Evolutionary conservation across 371 early-diverging fungal species (phyloP), one percentile per base, ranked within the genome.

Genomic region (Syncephalis fuscata): DNA sequence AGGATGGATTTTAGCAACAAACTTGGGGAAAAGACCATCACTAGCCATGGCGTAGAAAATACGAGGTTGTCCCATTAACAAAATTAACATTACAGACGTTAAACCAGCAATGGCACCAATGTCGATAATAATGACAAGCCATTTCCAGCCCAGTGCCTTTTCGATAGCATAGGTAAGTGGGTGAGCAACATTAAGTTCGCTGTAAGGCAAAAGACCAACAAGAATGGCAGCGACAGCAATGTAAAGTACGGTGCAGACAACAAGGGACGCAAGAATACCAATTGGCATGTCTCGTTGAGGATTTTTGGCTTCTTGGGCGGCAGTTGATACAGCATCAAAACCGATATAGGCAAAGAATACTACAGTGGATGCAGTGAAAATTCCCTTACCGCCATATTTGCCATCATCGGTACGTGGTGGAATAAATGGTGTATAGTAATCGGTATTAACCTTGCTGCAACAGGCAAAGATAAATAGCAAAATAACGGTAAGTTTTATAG

Each of bases 311-410:
- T 92, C 93, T 61, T 85, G 80, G 2, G 93, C 82, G 1, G 80
- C 78, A 0, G 92, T 89, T 0, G 88, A 81, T 10, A 91, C 82
- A 8, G 85, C 74, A 59, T 90, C 92, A 61, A 88, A 89, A 17
- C 91, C 90, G 60, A 85, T 81, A 53, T 85, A 89, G 14, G 87
- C 78, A 53, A 90, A 92, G 60, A 90, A 88, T 8, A 90, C 87
- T 0, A 74, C 68, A n/a, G 76, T 71, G 9, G 88, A 73, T 7
- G 75, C 87, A 27, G 80, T 68, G 50, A 87, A 73, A 11, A 92
- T 56, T 24, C 89, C 92, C 8, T 58, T 47, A 1, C 60, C 68
- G 39, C 88, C 88, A 62, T 68, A 84, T 14, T 51, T 57, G 51
- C 80, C 76, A 57, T 50, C 67, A 8, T 60, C 32, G 0, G 58